These are phyloP conservation scores for Microbotryum intermedium DNA, from an alignment of 1,284 basidiomycete genomes.

Conservation along the genomic window DNA sequence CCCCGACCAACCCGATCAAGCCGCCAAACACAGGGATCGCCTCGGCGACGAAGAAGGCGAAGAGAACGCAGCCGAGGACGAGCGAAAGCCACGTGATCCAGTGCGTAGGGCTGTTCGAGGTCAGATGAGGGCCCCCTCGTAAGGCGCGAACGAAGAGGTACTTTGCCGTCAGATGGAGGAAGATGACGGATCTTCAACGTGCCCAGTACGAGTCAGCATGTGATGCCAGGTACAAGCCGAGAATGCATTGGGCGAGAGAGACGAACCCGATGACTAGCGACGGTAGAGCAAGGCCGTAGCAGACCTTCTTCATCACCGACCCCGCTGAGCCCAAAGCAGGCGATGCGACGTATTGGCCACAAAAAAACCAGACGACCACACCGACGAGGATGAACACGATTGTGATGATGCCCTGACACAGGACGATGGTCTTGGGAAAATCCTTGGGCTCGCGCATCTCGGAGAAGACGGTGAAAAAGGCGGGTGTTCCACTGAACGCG, in stretches of 20 bases:
- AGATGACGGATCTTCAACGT: constrained; percentile 40
- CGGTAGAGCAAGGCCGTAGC: constrained; percentile 40
- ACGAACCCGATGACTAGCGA: constrained; percentile 32
- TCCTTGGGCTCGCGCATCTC: constrained; percentile 41
- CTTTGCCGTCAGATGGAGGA: constrained; percentile 52
- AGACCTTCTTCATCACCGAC: constrained; percentile 38
- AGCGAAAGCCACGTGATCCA: constrained; percentile 52
- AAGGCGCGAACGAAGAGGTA: constrained; percentile 55
- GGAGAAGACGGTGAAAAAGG: constrained; percentile 38
- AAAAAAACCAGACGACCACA: constrained; percentile 27
- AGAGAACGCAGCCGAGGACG: constrained; percentile 44
- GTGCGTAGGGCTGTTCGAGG: constrained; percentile 51
- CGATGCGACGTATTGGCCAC: constrained; percentile 36
- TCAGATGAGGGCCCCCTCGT: constrained; percentile 51
- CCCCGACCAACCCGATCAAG: constrained; percentile 8
- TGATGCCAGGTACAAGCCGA: constrained; percentile 47
- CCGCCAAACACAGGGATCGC: constrained; percentile 10
- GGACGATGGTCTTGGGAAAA: constrained; percentile 28
- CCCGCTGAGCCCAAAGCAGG: constrained; percentile 43
- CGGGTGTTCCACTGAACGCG: constrained; percentile 27
- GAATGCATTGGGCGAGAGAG: background rate
- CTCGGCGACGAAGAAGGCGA: constrained; percentile 48
- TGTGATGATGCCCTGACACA: constrained; percentile 31
- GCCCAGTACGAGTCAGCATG: background rate
- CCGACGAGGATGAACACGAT: constrained; percentile 31